Conservation (phyloP, 2,329 filamentous ascomycete species). For the Fusarium euwallaceae region DNA sequence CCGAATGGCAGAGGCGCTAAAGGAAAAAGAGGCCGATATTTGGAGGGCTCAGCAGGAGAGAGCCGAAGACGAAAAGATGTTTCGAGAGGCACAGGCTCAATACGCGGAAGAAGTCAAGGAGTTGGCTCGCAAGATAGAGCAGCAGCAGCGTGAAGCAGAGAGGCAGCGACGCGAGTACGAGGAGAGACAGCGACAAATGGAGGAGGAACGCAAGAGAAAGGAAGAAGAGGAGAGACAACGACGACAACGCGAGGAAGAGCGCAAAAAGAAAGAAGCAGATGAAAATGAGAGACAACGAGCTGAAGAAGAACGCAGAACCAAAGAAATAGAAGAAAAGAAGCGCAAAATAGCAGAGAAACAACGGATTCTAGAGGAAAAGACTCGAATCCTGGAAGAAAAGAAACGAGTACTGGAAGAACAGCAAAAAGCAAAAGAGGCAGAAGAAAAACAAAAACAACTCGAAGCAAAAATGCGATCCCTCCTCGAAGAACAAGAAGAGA, state of each 20-base stretch:
- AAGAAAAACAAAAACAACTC: background rate
- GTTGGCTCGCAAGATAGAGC: background rate
- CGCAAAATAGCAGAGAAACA: background rate
- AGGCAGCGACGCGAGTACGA: background rate
- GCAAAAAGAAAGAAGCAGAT: background rate
- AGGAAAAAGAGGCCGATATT: background rate
- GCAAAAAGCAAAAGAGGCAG: background rate
- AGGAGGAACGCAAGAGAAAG: background rate
- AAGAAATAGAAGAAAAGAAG: background rate
- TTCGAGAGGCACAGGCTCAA: background rate
- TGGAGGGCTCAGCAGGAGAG: background rate
- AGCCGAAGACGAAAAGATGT: background rate
- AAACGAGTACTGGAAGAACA: background rate
- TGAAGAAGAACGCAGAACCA: background rate
- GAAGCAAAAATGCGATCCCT: background rate
- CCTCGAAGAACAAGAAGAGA: background rate
- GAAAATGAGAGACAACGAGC: background rate
- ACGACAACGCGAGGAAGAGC: background rate
- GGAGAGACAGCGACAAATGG: background rate
- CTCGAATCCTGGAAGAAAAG: background rate
- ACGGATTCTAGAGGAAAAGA: background rate
- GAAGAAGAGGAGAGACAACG: background rate
- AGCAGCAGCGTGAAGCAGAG: background rate
- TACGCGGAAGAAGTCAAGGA: background rate
- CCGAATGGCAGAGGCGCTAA: background rate